A percentile compares a stretch with the other conserved stretches of the same genome.
These are phyloP conservation scores for Lactarius sanguifluus DNA, from an alignment of 768 basidiomycete species.

Conservation along the genomic window DNA sequence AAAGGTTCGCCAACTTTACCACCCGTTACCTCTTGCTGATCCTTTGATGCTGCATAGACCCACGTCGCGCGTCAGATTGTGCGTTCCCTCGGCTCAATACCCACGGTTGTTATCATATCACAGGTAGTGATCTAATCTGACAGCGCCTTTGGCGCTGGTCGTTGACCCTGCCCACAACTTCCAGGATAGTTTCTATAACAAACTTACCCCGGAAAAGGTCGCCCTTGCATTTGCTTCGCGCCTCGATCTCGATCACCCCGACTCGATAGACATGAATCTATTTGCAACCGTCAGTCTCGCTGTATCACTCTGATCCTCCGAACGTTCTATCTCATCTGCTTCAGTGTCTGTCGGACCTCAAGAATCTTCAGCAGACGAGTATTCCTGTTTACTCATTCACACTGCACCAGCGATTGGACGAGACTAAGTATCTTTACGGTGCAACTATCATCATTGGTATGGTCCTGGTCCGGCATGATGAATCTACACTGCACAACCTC, in stretches of 20 bases:
- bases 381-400: conserved; percentile 95
- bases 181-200: conserved; percentile 94
- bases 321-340: not conserved
- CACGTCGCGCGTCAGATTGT: conserved; percentile 85
- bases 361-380: conserved; percentile 77
- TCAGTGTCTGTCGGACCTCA: conserved; percentile 84
- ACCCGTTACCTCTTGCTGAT: conserved; percentile 2
- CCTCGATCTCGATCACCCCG: conserved; percentile 89
- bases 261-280: conserved; percentile 87
- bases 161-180: not conserved
- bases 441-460: conserved; percentile 86
- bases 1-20: conserved; percentile 50
- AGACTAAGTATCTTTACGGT: conserved; percentile 88
- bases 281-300: conserved; percentile 65
- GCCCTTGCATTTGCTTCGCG: conserved; percentile 77
- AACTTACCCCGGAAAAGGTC: conserved; percentile 75
- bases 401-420: conserved; percentile 77
- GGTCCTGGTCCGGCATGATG: conserved; percentile 21
- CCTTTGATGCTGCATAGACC: conserved; percentile 48
- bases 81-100: conserved; percentile 75
- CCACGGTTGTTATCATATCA: conserved; percentile 87
- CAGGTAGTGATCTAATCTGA: conserved; percentile 49
- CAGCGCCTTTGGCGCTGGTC: not conserved
- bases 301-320: conserved; percentile 6
- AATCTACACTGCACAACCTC: conserved; percentile 4